A percentile compares a stretch with the other conserved stretches of the same genome.
These are phyloP conservation scores for Fonsecaea monophora DNA, from an alignment of 2,329 filamentous ascomycete species.

Conservation along the genomic window DNA sequence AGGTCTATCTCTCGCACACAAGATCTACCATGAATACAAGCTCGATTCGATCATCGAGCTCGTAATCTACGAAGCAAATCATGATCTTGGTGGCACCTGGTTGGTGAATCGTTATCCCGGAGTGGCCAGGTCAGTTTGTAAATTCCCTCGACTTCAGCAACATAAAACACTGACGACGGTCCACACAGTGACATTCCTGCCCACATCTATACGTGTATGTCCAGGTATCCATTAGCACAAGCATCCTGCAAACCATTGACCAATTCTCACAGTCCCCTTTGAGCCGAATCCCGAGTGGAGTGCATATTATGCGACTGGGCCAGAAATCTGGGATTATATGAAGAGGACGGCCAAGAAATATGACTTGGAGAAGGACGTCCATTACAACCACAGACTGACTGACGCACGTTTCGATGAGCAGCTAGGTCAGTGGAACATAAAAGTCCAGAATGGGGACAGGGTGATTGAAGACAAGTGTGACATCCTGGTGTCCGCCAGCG, in stretches of 20 bases:
- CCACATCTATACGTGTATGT: no score
- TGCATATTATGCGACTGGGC: constrained; percentile 49
- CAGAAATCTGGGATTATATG: constrained; percentile 54
- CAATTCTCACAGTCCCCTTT: constrained; percentile 41
- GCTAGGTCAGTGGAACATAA: constrained; percentile 47
- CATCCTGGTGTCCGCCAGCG: constrained; percentile 47
- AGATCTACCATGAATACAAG: no score
- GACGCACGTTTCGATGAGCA: constrained; percentile 49
- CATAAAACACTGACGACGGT: no score
- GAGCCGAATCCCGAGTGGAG: constrained; percentile 54
- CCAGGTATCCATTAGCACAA: no score
- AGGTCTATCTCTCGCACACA: no score
- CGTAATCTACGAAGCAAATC: no score
- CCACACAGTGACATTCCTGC: no score
- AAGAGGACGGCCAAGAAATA: constrained; percentile 49
- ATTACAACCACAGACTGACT: constrained; percentile 47
- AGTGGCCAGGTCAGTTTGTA: no score
- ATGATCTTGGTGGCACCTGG: no score
- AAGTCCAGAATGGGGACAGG: constrained; percentile 41
- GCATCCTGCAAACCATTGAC: not conserved
- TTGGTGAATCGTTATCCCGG: no score
- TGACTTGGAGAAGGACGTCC: constrained; percentile 48
- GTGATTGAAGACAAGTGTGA: constrained; percentile 42
- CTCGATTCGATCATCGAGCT: no score
- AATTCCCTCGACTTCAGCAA: no score